A percentile compares a stretch with the other conserved stretches of the same genome.
Conservation (phyloP, 176 grass and related monocot genomes). For the Typha latifolia region DNA sequence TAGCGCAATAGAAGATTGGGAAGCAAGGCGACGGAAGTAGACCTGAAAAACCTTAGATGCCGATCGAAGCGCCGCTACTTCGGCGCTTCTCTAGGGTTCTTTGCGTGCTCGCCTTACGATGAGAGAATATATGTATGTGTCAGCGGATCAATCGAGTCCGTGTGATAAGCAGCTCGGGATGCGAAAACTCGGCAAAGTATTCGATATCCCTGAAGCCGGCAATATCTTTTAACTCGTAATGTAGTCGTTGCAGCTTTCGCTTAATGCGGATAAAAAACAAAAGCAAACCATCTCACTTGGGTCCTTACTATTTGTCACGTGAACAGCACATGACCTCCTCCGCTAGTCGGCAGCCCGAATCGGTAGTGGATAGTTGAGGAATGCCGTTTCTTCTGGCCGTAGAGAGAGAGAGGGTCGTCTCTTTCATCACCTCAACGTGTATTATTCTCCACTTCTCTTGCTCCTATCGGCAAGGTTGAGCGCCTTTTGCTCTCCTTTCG, state of each 20-base stretch:
- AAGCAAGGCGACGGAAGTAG: neutral
- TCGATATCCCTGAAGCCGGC: neutral
- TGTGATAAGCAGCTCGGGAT: neutral
- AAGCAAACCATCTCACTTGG: too few species aligned
- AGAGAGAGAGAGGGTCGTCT: too few species aligned
- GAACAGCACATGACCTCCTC: too few species aligned
- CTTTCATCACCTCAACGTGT: too few species aligned
- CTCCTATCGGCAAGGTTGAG: slow-evolving; percentile 11
- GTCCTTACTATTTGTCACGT: too few species aligned
- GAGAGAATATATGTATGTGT: neutral
- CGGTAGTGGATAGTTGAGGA: too few species aligned
- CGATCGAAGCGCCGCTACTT: neutral
- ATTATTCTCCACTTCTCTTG: too few species aligned
- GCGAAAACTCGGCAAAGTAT: neutral
- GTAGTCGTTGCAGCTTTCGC: too few species aligned
- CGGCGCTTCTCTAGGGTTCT: neutral
- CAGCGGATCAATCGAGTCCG: neutral
- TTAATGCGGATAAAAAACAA: too few species aligned
- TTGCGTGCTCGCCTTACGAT: neutral
- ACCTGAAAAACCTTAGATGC: neutral
- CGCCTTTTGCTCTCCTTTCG: slow-evolving; percentile 2
- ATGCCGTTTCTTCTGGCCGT: too few species aligned
- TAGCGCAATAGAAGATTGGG: neutral
- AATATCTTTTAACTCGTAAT: too few species aligned
- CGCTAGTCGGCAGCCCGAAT: too few species aligned